phyloP scores from a whole-genome alignment of 768 basidiomycete species.

The Leccinum variicolor region DNA sequence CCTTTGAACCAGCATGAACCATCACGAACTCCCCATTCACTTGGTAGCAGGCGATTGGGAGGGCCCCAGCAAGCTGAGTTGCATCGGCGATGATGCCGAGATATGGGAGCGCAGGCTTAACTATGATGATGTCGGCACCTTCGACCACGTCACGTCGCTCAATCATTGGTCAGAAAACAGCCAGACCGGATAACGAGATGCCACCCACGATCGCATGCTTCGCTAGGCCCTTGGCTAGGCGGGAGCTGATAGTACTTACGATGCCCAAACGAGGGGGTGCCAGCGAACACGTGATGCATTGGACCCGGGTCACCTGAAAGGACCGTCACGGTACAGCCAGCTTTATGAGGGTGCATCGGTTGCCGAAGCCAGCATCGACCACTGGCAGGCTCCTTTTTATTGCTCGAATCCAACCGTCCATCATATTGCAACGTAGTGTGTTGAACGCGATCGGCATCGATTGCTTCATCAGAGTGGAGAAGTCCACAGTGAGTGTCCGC shows the following conservation, averaged over 20 bases:
- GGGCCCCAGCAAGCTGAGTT: slow-evolving; percentile 72
- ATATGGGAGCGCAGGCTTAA: slow-evolving; percentile 95
- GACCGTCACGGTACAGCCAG: slow-evolving; percentile 89
- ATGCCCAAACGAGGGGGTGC: slow-evolving; percentile 90
- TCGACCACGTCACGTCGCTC: slow-evolving; percentile 86
- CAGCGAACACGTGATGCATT: not conserved
- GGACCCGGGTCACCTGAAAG: slow-evolving; percentile 65
- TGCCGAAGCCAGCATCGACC: slow-evolving; percentile 81
- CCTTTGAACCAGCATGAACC: slow-evolving; percentile 89
- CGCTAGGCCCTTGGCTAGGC: slow-evolving; percentile 85
- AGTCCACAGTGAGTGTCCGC: slow-evolving; percentile 98
- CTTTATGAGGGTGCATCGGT: slow-evolving; percentile 92
- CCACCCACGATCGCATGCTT: slow-evolving; percentile 83
- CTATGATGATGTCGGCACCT: slow-evolving; percentile 99
- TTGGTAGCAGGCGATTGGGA: slow-evolving; percentile 95
- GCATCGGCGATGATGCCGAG: slow-evolving; percentile 95
- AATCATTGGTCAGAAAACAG: slow-evolving; percentile 3
- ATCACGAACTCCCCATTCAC: slow-evolving; percentile 98
- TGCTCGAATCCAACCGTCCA: slow-evolving; percentile 90
- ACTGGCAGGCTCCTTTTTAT: slow-evolving; percentile 72
- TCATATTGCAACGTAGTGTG: slow-evolving; percentile 98
- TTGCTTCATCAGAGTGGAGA: slow-evolving; percentile 68
- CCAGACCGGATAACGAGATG: not conserved
- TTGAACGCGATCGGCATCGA: slow-evolving; percentile 80
- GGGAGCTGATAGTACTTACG: slow-evolving; percentile 99